phyloP scores from a whole-genome alignment of 2,329 filamentous ascomycete genomes.

The Aspergillus sp. region DNA sequence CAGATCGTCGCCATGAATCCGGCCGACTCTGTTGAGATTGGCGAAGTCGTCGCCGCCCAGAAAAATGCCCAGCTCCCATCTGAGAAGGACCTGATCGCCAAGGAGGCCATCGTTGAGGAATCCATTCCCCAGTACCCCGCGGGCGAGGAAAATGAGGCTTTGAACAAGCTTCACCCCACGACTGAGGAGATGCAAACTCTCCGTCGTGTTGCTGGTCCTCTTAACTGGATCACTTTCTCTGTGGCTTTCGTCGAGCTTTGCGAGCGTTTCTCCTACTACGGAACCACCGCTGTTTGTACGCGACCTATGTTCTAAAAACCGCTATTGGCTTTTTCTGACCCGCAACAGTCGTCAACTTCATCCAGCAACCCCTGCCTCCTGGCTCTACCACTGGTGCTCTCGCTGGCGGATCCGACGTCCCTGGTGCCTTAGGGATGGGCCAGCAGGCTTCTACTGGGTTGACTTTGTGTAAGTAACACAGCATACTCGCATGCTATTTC shows the following conservation, averaged over 20 bases:
- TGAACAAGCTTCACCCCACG: conserved; percentile 25
- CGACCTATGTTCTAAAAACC: conserved; percentile 14
- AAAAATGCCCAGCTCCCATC: neutral
- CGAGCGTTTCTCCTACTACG: conserved; percentile 78
- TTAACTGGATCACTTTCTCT: conserved; percentile 67
- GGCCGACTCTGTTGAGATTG: neutral
- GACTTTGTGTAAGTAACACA: conserved; percentile 40
- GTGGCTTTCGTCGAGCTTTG: conserved; percentile 73
- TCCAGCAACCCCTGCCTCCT: conserved; percentile 56
- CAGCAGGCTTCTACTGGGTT: conserved; percentile 56
- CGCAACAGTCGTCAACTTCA: conserved; percentile 58
- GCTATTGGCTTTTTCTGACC: neutral
- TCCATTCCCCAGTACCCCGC: neutral
- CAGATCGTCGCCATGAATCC: conserved; percentile 4
- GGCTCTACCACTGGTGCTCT: conserved; percentile 55
- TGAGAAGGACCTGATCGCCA: conserved; percentile 2
- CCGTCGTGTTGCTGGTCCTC: conserved; percentile 39
- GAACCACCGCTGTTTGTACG: conserved; percentile 65
- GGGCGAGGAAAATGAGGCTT: neutral
- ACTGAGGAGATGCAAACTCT: conserved; percentile 35
- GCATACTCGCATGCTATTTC: too few species aligned
- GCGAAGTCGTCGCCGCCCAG: neutral
- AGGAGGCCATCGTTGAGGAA: conserved; percentile 1
- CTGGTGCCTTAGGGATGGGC: conserved; percentile 61
- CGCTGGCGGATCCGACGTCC: conserved; percentile 13